These are phyloP conservation scores for Botrytis fabae DNA, from an alignment of 2,329 filamentous ascomycete genomes.

Conservation along the genomic window DNA sequence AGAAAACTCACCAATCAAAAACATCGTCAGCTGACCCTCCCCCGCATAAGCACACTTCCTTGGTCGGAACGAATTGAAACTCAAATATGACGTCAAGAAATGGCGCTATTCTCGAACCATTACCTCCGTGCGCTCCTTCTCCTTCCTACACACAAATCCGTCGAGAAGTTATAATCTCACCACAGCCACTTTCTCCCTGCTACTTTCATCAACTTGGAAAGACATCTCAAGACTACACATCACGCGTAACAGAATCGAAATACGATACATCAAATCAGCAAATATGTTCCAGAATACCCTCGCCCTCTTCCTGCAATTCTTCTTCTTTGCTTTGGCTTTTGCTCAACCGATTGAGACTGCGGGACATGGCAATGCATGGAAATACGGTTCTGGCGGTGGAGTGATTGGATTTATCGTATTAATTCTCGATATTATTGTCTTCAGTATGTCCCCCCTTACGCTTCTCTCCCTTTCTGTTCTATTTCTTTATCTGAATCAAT, in stretches of 20 bases:
- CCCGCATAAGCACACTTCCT: conserved; percentile 1
- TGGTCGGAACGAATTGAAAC: not conserved
- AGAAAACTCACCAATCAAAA: not conserved
- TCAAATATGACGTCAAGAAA: conserved; percentile 5
- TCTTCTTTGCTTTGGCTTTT: conserved; percentile 50
- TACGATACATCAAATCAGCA: not conserved
- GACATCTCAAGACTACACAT: not conserved
- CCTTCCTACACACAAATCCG: not conserved
- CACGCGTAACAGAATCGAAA: not conserved
- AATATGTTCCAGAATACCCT: conserved; percentile 27
- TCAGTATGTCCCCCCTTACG: conserved; percentile 49
- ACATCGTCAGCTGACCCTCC: not conserved
- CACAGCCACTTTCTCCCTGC: not conserved
- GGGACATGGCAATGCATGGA: conserved; percentile 49
- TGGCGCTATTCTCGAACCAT: not conserved
- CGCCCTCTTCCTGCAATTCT: conserved; percentile 54
- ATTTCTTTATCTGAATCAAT: not conserved
- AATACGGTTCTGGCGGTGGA: conserved; percentile 62
- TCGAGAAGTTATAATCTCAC: conserved; percentile 12
- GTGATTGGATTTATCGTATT: conserved; percentile 62
- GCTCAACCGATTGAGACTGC: conserved; percentile 45
- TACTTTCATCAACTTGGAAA: not conserved
- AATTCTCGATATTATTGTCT: conserved; percentile 62
- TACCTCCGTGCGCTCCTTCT: not conserved
- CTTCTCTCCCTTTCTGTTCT: too few relatives aligned